Percentiles rank a stretch among this genome's conserved stretches.
These are phyloP conservation scores for Bothriochloa decipiens DNA, from an alignment of 176 grass and related monocot species.

Conservation along the genomic window DNA sequence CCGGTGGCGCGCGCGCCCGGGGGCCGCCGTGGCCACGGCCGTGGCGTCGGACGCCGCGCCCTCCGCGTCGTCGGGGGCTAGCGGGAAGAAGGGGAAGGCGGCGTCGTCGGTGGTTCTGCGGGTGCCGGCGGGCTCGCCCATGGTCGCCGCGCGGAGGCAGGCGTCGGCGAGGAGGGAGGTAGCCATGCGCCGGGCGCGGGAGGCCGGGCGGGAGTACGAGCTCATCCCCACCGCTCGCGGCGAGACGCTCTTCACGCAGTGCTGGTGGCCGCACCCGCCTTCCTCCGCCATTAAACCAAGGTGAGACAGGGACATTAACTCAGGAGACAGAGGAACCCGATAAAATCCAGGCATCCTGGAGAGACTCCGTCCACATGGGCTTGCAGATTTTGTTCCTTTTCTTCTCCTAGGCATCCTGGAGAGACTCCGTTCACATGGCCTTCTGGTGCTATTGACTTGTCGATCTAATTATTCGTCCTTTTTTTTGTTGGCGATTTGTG, in stretches of 20 bases:
- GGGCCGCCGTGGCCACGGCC: background rate
- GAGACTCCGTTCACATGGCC: too few relatives aligned
- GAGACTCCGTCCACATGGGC: background rate
- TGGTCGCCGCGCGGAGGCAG: conserved; percentile 54
- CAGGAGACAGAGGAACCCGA: conserved; percentile 15
- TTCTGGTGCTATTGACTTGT: background rate
- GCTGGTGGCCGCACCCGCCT: conserved; percentile 60
- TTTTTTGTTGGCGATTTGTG: conserved; percentile 32
- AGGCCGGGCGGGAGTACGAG: conserved; percentile 53
- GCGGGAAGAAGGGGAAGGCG: conserved; percentile 55
- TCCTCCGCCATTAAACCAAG: conserved; percentile 44
- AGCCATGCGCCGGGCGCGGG: conserved; percentile 40
- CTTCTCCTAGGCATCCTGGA: too few relatives aligned
- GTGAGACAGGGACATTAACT: background rate
- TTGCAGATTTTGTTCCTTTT: background rate
- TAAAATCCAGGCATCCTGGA: background rate
- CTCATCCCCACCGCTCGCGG: conserved; percentile 63
- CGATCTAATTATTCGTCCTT: conserved; percentile 18
- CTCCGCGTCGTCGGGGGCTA: conserved; percentile 10
- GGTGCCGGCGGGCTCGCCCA: conserved; percentile 53
- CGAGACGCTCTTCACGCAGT: conserved; percentile 84
- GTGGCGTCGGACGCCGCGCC: conserved; percentile 21
- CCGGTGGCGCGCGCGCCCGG: conserved; percentile 36
- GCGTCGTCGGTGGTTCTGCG: conserved; percentile 44
- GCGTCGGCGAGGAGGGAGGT: conserved; percentile 51